Evolutionary conservation across 2,329 filamentous ascomycete species (phyloP).

Genomic region (Leptoxyphium fumago): DNA sequence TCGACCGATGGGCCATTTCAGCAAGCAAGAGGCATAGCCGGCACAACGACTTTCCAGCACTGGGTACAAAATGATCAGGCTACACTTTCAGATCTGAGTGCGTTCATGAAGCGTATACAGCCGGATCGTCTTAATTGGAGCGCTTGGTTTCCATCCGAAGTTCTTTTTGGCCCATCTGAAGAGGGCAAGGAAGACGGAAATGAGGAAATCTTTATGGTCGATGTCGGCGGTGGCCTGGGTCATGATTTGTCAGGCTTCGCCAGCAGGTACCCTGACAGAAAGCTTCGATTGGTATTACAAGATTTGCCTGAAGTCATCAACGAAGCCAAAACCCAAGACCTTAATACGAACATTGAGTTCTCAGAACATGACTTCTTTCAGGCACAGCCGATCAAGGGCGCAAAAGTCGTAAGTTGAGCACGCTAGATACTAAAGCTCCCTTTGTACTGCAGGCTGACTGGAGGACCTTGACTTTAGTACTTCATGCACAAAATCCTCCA

Average conservation of each 20-base stretch:
- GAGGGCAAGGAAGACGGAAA: not conserved
- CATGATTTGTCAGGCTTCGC: slow-evolving; percentile 4
- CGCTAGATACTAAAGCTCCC: not conserved
- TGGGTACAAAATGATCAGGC: slow-evolving; percentile 3
- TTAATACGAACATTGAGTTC: not conserved
- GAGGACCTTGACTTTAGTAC: not conserved
- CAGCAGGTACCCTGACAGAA: slow-evolving; percentile 2
- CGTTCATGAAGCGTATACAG: slow-evolving; percentile 4
- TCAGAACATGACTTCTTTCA: slow-evolving; percentile 5
- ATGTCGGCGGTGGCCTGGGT: slow-evolving; percentile 3
- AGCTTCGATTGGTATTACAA: slow-evolving; percentile 2
- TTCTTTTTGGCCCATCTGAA: not conserved
- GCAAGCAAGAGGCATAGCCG: slow-evolving; percentile 2
- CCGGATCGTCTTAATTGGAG: slow-evolving; percentile 3
- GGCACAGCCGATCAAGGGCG: slow-evolving; percentile 1
- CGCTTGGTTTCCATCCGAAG: slow-evolving; percentile 3
- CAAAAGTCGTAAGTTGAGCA: not conserved
- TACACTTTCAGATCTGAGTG: slow-evolving; percentile 2
- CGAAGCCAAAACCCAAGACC: not conserved
- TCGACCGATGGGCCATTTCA: slow-evolving; percentile 4
- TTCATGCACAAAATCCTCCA: not conserved
- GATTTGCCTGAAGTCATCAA: slow-evolving; percentile 3
- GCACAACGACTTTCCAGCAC: slow-evolving; percentile 4
- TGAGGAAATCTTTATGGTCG: slow-evolving; percentile 1
- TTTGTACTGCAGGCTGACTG: not conserved